Evolutionary conservation across 306 rosid genomes (phyloP), one percentile per base, ranked within the genome.

Genomic region (Ormosia emarginata): DNA sequence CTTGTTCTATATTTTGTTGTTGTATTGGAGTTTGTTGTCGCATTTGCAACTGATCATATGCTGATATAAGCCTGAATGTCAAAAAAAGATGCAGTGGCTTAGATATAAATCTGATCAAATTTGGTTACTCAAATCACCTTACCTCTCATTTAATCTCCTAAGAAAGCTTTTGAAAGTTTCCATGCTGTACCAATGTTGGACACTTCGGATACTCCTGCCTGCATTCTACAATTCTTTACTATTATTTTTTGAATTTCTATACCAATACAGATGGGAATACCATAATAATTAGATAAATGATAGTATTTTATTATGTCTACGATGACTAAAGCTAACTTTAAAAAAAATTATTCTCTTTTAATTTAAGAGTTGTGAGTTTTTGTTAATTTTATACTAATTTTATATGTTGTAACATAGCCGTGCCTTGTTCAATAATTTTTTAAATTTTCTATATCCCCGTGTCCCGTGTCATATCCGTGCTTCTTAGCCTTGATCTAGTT

Each of bases 1-100:
- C 47, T 33, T 78, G 5, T 44, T 70, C 8, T 43, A 6, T 36
- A 8, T 10, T 68, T 32, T 15, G 32, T 77, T 59, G 7, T 49
- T 61, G 32, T 50, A 39, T 69, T 7, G 29, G 50, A 11, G 39
- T 52, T 82, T 39, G 69, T 75, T 50, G 59, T 40, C 41, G 47
- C 66, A 70, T 47, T 37, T 36, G 52, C 52, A 56, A 75, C 57
- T 67, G 44, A 67, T 74, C 40, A 14, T 75, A 4, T 59, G 52
- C 61, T 8, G 11, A 43, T 50, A 40, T 65, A 40, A 67, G 34
- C 70, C 55, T 82, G 24, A 78, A 57, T 79, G 66, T 40, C 79
- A 30, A 86, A 61, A 55, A 14, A 66, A 50, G 15, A 50, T 46
- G 36, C 59, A 43, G 15, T 40, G 17, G n/a, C n/a, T 65, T 33